Conservation (phyloP, 2,329 filamentous ascomycete genomes). For the Uncinocarpus reesii region DNA sequence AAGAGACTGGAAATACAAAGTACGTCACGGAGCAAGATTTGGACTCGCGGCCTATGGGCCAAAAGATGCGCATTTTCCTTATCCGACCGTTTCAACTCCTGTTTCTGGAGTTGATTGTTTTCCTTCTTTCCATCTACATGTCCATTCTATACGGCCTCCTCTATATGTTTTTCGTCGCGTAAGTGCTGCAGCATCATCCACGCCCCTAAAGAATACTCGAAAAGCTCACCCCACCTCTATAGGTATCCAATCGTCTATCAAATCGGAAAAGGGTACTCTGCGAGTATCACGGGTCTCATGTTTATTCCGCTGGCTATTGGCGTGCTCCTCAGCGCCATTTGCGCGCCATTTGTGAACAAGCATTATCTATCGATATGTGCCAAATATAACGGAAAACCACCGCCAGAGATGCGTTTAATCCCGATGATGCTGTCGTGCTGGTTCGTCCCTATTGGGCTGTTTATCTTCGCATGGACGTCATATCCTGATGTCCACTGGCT, state of each 20-base stretch:
- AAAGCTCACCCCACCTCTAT: slow-evolving; percentile 14
- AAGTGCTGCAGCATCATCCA: slow-evolving; percentile 6
- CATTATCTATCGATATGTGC: slow-evolving; percentile 59
- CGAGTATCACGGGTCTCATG: slow-evolving; percentile 69
- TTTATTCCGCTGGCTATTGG: slow-evolving; percentile 75
- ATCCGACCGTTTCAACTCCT: slow-evolving; percentile 76
- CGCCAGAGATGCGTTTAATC: slow-evolving; percentile 66
- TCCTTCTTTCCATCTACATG: slow-evolving; percentile 79
- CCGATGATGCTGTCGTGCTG: slow-evolving; percentile 73
- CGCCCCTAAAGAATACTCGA: too few species aligned
- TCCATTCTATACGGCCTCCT: slow-evolving; percentile 52
- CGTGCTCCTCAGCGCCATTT: slow-evolving; percentile 56
- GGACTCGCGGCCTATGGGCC: slow-evolving; percentile 56
- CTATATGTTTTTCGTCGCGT: slow-evolving; percentile 45
- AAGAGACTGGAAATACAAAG: slow-evolving; percentile 53
- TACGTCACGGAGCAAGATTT: slow-evolving; percentile 75
- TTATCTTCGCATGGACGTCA: slow-evolving; percentile 60
- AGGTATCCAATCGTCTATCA: slow-evolving; percentile 56
- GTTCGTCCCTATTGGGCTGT: slow-evolving; percentile 57
- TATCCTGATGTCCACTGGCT: slow-evolving; percentile 58
- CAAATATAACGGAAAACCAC: slow-evolving; percentile 60
- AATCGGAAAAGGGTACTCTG: slow-evolving; percentile 65
- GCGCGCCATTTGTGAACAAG: slow-evolving; percentile 64
- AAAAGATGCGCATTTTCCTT: slow-evolving; percentile 64
- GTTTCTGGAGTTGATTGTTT: slow-evolving; percentile 72